A percentile compares a stretch with the other conserved stretches of the same genome.
These are phyloP conservation scores for Cladosporium phlei DNA, from an alignment of 2,329 filamentous ascomycete genomes.

Conservation along the genomic window DNA sequence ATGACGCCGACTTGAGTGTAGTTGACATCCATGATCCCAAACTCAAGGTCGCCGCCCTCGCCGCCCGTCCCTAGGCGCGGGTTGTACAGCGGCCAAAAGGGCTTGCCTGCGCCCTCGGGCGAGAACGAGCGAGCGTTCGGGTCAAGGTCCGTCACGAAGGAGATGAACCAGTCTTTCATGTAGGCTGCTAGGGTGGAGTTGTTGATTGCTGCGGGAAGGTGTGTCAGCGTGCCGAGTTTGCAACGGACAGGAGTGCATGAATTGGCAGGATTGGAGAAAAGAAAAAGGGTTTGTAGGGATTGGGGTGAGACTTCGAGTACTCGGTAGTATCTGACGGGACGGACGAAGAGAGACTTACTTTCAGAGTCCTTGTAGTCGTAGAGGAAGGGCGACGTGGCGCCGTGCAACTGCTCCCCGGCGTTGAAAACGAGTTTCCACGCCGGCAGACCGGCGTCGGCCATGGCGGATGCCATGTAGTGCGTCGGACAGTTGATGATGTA, in stretches of 20 bases:
- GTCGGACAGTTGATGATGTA: conserved; percentile 38
- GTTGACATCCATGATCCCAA: conserved; percentile 23
- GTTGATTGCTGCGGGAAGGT: conserved; percentile 16
- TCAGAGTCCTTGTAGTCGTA: neutral
- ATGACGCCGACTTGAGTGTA: conserved; percentile 21
- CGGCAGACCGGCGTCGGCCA: conserved; percentile 21
- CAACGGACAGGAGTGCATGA: neutral
- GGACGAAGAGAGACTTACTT: no score
- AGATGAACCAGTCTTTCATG: conserved; percentile 33
- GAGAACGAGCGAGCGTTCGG: conserved; percentile 24
- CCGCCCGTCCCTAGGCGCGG: neutral
- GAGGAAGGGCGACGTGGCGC: conserved; percentile 25
- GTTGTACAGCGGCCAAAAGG: conserved; percentile 29
- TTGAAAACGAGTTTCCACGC: conserved; percentile 34
- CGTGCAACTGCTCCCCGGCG: conserved; percentile 33
- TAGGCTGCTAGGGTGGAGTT: conserved; percentile 32
- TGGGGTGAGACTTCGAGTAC: no score
- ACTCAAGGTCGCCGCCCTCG: conserved; percentile 10
- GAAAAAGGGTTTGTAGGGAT: no score
- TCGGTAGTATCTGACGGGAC: no score
- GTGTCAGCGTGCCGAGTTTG: neutral
- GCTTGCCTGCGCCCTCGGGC: conserved; percentile 21
- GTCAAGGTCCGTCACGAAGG: conserved; percentile 32
- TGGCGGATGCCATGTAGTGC: conserved; percentile 38
- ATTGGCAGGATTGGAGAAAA: no score